phyloP scores from a whole-genome alignment of 139 green algal genomes.

The Asterochloris erici region DNA sequence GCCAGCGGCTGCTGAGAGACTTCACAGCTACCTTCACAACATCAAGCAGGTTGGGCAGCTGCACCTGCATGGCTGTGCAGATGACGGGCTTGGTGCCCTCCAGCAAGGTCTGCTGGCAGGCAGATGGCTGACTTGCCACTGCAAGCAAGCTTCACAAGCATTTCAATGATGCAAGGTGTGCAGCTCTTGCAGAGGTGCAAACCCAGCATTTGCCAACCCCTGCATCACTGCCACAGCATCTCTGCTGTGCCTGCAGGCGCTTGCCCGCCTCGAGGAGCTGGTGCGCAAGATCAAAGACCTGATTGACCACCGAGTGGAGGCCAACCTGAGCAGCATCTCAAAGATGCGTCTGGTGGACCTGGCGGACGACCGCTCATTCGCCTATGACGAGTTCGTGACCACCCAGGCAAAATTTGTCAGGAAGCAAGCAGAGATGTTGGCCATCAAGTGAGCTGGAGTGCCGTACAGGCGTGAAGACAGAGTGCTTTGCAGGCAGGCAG shows the following conservation, averaged over 20 bases:
- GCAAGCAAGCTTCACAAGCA: background rate
- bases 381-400: slow-evolving; percentile 84
- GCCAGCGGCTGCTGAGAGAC: too few species aligned
- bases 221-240: too few species aligned
- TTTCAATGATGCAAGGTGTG: background rate
- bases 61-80: too few species aligned
- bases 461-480: too few species aligned
- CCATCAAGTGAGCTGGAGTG: slow-evolving; percentile 32
- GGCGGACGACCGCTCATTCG: slow-evolving; percentile 74
- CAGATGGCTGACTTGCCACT: too few species aligned
- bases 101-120: too few species aligned
- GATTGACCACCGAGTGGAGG: slow-evolving; percentile 78
- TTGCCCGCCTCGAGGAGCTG: slow-evolving; percentile 79
- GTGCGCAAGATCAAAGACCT: slow-evolving; percentile 83
- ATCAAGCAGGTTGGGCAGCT: too few species aligned
- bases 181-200: background rate
- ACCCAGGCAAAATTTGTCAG: slow-evolving; percentile 65
- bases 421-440: slow-evolving; percentile 56
- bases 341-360: slow-evolving; percentile 76
- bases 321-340: slow-evolving; percentile 70
- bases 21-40: too few species aligned
- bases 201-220: too few species aligned
- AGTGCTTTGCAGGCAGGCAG: too few species aligned
- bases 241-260: slow-evolving; percentile 28
- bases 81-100: too few species aligned